Base-by-base conservation (phyloP, 164 flowering plant species). In the Stephania yunnanensis region DNA sequence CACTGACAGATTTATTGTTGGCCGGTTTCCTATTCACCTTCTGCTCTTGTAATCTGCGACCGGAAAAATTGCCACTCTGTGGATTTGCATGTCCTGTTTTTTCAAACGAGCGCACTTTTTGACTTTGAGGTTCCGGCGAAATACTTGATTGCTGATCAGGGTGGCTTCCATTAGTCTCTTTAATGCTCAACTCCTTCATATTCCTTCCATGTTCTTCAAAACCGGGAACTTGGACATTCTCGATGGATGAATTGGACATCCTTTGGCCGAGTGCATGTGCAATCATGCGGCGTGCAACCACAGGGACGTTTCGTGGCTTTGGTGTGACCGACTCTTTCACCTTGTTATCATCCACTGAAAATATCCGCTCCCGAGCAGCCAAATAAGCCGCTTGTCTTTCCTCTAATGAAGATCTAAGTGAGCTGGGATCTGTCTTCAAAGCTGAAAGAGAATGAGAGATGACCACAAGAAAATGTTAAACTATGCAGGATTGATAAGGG, bases 271-370 rank as follows among this genome's bases (percentile, higher is more conserved):
- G 86, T 0, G 97, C 97, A 88, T 89, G 97, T 42, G 92, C 92
- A 81, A 95, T 95, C 98, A 95, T 92, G 31, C 98, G 88, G 19
- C 85, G 95, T 65, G 97, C 98, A 83, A 93, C 98, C 65, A 82
- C 92, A 82, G 97, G 97, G 75, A 81, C 75, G 63, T 75, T 85
- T 58, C 88, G 83, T 79, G 97, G 97, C 84, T 82, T 91, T 76
- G 87, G 87, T 73, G 77, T 76, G 10, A 71, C 75, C 69, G 86
- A 67, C 77, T 84, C 88, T 69, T 72, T 83, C 9, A 71, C 73
- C 63, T 81, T 87, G 46, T 55, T 81, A 22, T 74, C 84, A 75
- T 84, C 88, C 72, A 68, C 64, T n/a, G 91, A 79, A 82, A 91
- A 94, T 63, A 92, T 92, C 9, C 97, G 87, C 58, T 87, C 87